Conservation (phyloP, 768 basidiomycete genomes). For the Phylloporus sp. region DNA sequence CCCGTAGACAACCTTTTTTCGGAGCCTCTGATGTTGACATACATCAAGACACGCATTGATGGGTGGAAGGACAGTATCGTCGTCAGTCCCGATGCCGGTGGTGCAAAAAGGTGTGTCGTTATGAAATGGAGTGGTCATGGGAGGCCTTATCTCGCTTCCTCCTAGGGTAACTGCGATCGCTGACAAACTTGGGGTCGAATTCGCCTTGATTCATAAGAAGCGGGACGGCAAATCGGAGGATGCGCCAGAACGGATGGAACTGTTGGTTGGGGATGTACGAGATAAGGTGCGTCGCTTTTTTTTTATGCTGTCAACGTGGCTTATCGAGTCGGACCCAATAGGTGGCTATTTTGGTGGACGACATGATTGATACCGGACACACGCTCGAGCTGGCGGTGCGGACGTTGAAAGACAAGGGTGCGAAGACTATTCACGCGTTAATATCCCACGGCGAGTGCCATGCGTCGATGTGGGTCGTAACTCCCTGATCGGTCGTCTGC, state of each 20-base stretch:
- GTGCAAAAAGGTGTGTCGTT: conserved; percentile 87
- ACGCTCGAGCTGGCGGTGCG: conserved; percentile 83
- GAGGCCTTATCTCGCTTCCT: conserved; percentile 5
- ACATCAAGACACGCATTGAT: conserved; percentile 81
- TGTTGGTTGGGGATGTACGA: conserved; percentile 90
- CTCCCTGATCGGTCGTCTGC: conserved; percentile 4
- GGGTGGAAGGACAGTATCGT: conserved; percentile 87
- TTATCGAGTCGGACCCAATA: conserved; percentile 25
- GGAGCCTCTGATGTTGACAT: conserved; percentile 91
- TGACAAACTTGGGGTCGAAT: conserved; percentile 92
- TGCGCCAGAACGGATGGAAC: conserved; percentile 80
- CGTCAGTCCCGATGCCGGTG: conserved; percentile 96
- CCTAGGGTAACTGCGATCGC: conserved; percentile 87
- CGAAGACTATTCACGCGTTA: conserved; percentile 77
- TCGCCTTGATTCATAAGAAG: conserved; percentile 92
- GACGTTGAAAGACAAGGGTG: conserved; percentile 87
- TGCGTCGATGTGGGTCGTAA: not conserved
- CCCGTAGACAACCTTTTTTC: conserved; percentile 97
- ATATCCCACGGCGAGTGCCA: conserved; percentile 78
- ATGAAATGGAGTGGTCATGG: not conserved
- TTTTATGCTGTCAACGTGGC: not conserved
- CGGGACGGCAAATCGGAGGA: conserved; percentile 62
- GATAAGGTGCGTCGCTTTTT: conserved; percentile 57
- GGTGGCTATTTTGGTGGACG: conserved; percentile 94
- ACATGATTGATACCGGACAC: conserved; percentile 95